Conservation (phyloP, 768 basidiomycete genomes). For the Leccinellum rugosiceps region DNA sequence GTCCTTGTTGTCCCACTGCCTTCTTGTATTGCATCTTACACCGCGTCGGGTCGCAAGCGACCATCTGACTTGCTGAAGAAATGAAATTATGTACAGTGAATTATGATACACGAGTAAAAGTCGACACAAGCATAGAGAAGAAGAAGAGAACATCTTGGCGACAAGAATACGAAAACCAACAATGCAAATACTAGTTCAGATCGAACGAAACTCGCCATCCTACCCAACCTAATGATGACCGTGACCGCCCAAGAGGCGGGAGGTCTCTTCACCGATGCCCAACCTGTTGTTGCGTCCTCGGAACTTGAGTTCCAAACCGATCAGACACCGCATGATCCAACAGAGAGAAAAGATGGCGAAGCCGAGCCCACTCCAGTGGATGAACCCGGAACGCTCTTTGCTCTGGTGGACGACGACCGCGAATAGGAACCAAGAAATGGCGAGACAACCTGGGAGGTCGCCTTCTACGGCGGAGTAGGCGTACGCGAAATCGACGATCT, state of each 20-base stretch:
- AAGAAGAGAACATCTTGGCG: background rate
- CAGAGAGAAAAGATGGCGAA: slow-evolving; percentile 62
- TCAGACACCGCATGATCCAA: slow-evolving; percentile 57
- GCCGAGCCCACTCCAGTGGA: slow-evolving; percentile 66
- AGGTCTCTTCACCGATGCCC: slow-evolving; percentile 31
- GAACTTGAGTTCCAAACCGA: slow-evolving; percentile 36
- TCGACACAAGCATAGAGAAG: slow-evolving; percentile 3
- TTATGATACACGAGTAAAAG: slow-evolving; percentile 7
- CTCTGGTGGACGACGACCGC: slow-evolving; percentile 58
- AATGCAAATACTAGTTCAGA: background rate
- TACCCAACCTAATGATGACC: slow-evolving; percentile 6
- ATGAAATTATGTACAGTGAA: slow-evolving; percentile 18
- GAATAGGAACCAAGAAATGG: slow-evolving; percentile 63
- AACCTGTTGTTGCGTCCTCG: slow-evolving; percentile 31
- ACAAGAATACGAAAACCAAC: background rate
- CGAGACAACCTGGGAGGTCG: slow-evolving; percentile 65
- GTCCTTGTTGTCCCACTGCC: background rate
- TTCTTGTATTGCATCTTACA: slow-evolving; percentile 21
- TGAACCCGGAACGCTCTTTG: slow-evolving; percentile 44
- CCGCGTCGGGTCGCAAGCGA: slow-evolving; percentile 8
- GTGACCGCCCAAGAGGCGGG: slow-evolving; percentile 30
- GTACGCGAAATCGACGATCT: slow-evolving; percentile 58
- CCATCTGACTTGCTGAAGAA: background rate
- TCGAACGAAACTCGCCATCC: background rate
- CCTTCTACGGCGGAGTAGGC: slow-evolving; percentile 63